Base-by-base conservation (phyloP, 2,329 filamentous ascomycete genomes). In the Colletotrichum falcatum region DNA sequence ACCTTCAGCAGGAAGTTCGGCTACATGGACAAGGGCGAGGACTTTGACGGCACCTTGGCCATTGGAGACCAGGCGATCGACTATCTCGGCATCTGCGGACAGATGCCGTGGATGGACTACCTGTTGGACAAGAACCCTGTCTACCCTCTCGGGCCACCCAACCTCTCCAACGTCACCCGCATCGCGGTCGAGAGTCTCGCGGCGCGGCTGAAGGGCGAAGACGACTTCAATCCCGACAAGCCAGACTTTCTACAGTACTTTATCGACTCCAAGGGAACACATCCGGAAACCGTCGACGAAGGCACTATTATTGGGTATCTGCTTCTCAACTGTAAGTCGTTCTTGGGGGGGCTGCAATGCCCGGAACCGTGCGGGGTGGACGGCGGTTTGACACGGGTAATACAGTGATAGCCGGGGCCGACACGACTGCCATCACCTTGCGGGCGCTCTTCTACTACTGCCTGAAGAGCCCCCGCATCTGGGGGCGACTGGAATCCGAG, bases 1-100 rank as follows among this genome's bases (percentile, higher is more conserved):
- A 80, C 78, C 28, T 84, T 83, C 55, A 79, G 82, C 26, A 76
- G 77, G 12, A 78, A 78, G 61, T 82, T 83, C 61, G 82, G 83
- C 3, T 85, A 83, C 72, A 75, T 84, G 61, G 74, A 83, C 30
- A 73, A 77, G 8, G 77, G 79, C 1, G 65, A 73, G 2, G 83
- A 86, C 68, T 74, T 82, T 63, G 78, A 79, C 30, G 77, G 77
- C 9, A 81, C 78, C 59, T 80, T 84, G 18, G 72, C 49, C 1
- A 68, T 70, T 11, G 70, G 70, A 2, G 73, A 76, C 30, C 72
- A 77, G 16, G 76, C 81, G 1, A 73, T 82, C 0, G 78, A 82
- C 48, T 77, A 81, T 77, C 73, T 82, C 74, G 42, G 76, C 74
- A 56, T 73, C 72, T 73, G 77, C 61, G 71, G 65, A 73, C 70